Evolutionary conservation across 139 green algal species (phyloP), one percentile per base, ranked within the genome.

Genomic region (Asterochloris sp.): DNA sequence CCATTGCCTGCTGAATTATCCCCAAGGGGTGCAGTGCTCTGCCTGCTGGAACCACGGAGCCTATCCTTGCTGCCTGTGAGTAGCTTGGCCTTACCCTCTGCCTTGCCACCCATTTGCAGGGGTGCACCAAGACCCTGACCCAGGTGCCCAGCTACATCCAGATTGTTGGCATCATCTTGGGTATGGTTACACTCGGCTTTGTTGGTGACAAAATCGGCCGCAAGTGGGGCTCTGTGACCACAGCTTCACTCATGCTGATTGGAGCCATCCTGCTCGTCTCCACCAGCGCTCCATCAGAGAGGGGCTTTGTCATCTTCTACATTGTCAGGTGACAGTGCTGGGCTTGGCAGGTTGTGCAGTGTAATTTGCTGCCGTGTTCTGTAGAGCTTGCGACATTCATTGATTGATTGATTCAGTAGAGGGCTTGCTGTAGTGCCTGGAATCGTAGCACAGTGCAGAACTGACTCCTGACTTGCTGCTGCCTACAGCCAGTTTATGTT

Each of bases 231-330:
- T 92, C 87, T 28, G 86, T 90, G 67, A 76, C 85, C 12, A 90
- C 85, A 19, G 87, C 88, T 11, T 78, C 76, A 74, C 87, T 95
- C 85, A 96, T 96, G 92, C 28, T 94, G 27, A 76, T 88, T 27
- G 90, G 91, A 38, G 83, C 78, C 69, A 90, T 94, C 79, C 78
- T 95, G 69, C 85, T 95, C 61, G 89, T 86, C 10, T 73, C 83
- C 23, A 68, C 78, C 2, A 69, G 78, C 11, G 86, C 76, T 73
- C 61, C 73, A 23, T 62, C 80, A 38, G 38, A 76, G 27, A 78
- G 66, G 62, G 74, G 74, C 24, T 87, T 93, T 9, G 77, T 81
- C 26, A 73, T 81, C 24, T 60, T 80, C 12, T 80, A 80, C 23
- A 80, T 80, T 26, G 61, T 80, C 28, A 54, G 38, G 38, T 54